phyloP scores from a whole-genome alignment of 2,329 filamentous ascomycete species.

The Fusarium torulosum region DNA sequence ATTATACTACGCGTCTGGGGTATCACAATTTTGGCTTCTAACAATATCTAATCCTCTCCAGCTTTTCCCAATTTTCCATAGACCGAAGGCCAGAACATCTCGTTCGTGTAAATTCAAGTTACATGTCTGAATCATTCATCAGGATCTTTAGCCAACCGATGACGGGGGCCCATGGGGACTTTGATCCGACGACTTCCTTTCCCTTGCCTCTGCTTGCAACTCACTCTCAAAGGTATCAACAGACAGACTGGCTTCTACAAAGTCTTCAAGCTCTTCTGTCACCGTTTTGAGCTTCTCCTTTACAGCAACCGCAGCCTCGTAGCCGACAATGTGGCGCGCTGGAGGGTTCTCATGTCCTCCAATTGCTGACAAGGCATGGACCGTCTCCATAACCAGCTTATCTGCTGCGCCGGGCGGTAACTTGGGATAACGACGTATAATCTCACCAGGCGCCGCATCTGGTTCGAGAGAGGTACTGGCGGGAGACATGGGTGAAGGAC shows the following conservation, averaged over 20 bases:
- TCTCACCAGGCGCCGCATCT: constrained; percentile 55
- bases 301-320: constrained; percentile 87
- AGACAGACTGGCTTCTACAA: constrained; percentile 87
- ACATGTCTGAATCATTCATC: background rate
- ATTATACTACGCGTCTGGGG: constrained; percentile 16
- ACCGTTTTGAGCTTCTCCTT: constrained; percentile 98
- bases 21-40: constrained; percentile 17
- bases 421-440: constrained; percentile 78
- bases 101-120: background rate
- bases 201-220: constrained; percentile 64
- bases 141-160: constrained; percentile 30
- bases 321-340: constrained; percentile 91
- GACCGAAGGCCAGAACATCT: background rate
- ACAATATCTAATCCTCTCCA: background rate
- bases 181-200: constrained; percentile 51
- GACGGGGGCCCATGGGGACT: constrained; percentile 45
- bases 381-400: constrained; percentile 85
- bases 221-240: constrained; percentile 80
- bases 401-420: constrained; percentile 77
- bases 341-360: constrained; percentile 97
- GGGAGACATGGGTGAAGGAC: constrained; percentile 50
- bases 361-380: constrained; percentile 90
- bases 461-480: constrained; percentile 52
- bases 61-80: background rate
- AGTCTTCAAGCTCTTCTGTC: constrained; percentile 95